These are phyloP conservation scores for Pyropia yezoensis DNA, from an alignment of 23 red algal species.

Conservation along the genomic window DNA sequence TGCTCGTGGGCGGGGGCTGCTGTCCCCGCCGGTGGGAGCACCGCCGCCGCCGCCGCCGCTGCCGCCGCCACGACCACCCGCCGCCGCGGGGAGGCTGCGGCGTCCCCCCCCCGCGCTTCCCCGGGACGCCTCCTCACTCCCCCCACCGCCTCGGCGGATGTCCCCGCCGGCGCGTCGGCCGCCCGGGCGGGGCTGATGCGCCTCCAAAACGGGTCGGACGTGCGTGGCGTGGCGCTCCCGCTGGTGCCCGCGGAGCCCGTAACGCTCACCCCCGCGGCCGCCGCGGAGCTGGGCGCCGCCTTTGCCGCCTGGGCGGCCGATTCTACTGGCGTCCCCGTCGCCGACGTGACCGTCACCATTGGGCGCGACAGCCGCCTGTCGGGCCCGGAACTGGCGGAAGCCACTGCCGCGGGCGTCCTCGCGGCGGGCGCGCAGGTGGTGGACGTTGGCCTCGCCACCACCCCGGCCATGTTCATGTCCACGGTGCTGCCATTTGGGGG, in stretches of 20 bases:
- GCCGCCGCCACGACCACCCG: too few relatives aligned
- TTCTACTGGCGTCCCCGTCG: background rate
- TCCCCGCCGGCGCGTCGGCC: too few relatives aligned
- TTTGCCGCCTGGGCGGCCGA: constrained; percentile 32
- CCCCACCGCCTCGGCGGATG: too few relatives aligned
- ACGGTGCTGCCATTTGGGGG: constrained; percentile 21
- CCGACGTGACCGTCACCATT: constrained; percentile 24
- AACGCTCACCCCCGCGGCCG: constrained; percentile 26
- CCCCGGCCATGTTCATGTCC: constrained; percentile 95
- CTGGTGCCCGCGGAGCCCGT: constrained; percentile 25
- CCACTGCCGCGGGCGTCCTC: constrained; percentile 26
- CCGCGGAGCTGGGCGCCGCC: constrained; percentile 45
- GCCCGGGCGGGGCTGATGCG: constrained; percentile 1
- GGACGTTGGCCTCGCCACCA: constrained; percentile 66
- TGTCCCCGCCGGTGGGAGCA: too few relatives aligned
- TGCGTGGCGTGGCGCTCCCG: constrained; percentile 61
- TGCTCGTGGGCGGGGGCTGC: too few relatives aligned
- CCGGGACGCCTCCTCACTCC: too few relatives aligned
- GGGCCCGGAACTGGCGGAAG: constrained; percentile 24
- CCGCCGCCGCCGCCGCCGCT: too few relatives aligned
- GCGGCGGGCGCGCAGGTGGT: constrained; percentile 19
- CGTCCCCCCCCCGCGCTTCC: too few relatives aligned
- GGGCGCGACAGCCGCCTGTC: constrained; percentile 68
- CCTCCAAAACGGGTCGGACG: constrained; percentile 83
- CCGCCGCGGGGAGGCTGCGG: too few relatives aligned